phyloP scores from a whole-genome alignment of 2,329 filamentous ascomycete species.

The Fusarium nurragi region DNA sequence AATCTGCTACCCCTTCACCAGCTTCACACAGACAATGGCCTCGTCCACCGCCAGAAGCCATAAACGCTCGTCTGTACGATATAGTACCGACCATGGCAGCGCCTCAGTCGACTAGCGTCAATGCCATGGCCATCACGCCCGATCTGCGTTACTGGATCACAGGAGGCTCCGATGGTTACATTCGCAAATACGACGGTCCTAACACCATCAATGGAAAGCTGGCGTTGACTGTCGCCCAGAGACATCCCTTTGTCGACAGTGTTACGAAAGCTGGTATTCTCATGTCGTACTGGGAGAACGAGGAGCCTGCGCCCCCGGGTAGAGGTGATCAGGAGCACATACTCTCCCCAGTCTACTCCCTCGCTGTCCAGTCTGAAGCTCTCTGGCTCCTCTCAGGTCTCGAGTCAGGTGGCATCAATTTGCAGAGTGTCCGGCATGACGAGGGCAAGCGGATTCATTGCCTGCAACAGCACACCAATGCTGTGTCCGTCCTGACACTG shows the following conservation, averaged over 20 bases:
- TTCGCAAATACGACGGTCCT: constrained; percentile 95
- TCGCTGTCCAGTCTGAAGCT: constrained; percentile 89
- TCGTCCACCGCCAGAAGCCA: constrained; percentile 77
- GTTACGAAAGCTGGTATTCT: constrained; percentile 94
- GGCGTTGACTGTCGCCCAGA: constrained; percentile 91
- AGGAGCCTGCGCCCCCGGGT: constrained; percentile 69
- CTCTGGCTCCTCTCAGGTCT: constrained; percentile 92
- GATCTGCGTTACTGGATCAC: constrained; percentile 96
- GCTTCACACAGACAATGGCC: constrained; percentile 57
- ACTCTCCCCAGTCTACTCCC: constrained; percentile 91
- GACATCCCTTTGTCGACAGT: constrained; percentile 96
- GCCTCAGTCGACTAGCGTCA: constrained; percentile 94
- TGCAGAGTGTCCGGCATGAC: constrained; percentile 92
- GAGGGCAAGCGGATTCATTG: constrained; percentile 90
- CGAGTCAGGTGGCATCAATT: constrained; percentile 90
- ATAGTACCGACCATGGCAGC: constrained; percentile 97
- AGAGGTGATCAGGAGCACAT: constrained; percentile 66
- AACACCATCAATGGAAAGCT: constrained; percentile 96
- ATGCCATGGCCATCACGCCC: constrained; percentile 88
- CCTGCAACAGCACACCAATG: constrained; percentile 85
- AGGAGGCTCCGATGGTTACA: constrained; percentile 93
- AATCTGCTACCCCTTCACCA: constrained; percentile 45
- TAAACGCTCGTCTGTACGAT: constrained; percentile 85
- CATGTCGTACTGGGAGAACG: constrained; percentile 98
- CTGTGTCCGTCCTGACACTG: constrained; percentile 86